Conservation (phyloP, 1,284 basidiomycete genomes). For the Cystobasidiaceae sp. region DNA sequence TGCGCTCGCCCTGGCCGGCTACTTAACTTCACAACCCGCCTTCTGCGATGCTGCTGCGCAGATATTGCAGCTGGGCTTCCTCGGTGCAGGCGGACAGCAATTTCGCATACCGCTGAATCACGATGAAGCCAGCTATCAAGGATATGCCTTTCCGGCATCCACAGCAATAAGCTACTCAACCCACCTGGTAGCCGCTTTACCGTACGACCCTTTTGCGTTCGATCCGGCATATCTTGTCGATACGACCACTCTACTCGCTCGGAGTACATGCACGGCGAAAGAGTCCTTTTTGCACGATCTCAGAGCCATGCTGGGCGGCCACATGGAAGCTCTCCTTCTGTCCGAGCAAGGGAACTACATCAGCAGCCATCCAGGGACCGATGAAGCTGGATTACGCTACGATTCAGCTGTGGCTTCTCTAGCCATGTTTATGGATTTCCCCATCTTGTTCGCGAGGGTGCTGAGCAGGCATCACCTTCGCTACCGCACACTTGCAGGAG, state of each 20-base stretch:
- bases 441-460: constrained; percentile 37
- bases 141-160: constrained; percentile 38
- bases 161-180: neutral
- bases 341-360: constrained; percentile 28
- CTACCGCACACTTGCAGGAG: too few relatives aligned
- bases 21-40: constrained; percentile 34
- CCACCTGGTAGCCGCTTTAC: neutral
- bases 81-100: neutral
- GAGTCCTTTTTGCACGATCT: too few relatives aligned
- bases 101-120: neutral
- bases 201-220: constrained; percentile 37
- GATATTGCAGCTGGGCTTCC: constrained; percentile 37
- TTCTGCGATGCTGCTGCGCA: constrained; percentile 32
- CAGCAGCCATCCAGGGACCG: constrained; percentile 20
- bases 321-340: constrained; percentile 39
- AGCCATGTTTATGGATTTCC: constrained; percentile 42
- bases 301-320: constrained; percentile 38
- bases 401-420: constrained; percentile 41
- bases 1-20: constrained; percentile 38
- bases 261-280: too few relatives aligned
- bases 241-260: constrained; percentile 39
- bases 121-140: neutral
- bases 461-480: constrained; percentile 13
- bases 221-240: constrained; percentile 41
- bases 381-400: constrained; percentile 34